Evolutionary conservation across 2,329 filamentous ascomycete species (phyloP), one percentile per base, ranked within the genome.

Genomic region (Monilinia laxa): DNA sequence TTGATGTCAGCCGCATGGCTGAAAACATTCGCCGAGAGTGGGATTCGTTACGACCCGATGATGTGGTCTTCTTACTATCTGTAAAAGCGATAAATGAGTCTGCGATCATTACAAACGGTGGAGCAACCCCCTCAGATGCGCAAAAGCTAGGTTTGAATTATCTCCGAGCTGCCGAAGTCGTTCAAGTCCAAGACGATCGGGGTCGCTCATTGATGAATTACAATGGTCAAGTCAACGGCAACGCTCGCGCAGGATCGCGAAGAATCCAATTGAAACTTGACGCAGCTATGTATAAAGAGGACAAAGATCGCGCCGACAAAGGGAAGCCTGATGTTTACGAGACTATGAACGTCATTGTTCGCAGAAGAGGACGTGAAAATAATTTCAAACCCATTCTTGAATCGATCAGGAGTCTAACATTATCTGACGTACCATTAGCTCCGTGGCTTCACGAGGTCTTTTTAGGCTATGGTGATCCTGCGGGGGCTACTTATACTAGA

Each of bases 391-490:
- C 93, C 12, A 89, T 99, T 12, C 82, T 99, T 47, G 91, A 97
- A 73, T 97, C 93, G 1, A 96, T 99, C 75, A 91, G 90, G 75
- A 91, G 87, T 70, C 84, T 99, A 40, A 90, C 92, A 2, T 82
- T 96, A 45, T 93, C 93, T 0, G 91, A 96, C 72, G 88, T 94
- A 25, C 90, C 91, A 9, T 83, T 98, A 64, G 93, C 95, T 18
- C 86, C 89, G 2, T 99, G 95, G 95, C 83, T 99, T 54, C 92
- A 97, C 74, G 95, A 98, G 72, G 94, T 98, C 12, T 99, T 98
- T 77, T 81, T 99, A n/a, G 95, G 95, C 3, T 98, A 96, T 77
- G 95, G 95, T 57, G 93, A 99, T 77, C 94, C 95, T 67, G 86
- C 92, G 40, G 89, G 91, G 67, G 95, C 95, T 45, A 90, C 87